Percentiles rank a stretch among this genome's conserved stretches.
phyloP scores from a whole-genome alignment of 2,329 filamentous ascomycete species.

The Gliomastix tumulicola region DNA sequence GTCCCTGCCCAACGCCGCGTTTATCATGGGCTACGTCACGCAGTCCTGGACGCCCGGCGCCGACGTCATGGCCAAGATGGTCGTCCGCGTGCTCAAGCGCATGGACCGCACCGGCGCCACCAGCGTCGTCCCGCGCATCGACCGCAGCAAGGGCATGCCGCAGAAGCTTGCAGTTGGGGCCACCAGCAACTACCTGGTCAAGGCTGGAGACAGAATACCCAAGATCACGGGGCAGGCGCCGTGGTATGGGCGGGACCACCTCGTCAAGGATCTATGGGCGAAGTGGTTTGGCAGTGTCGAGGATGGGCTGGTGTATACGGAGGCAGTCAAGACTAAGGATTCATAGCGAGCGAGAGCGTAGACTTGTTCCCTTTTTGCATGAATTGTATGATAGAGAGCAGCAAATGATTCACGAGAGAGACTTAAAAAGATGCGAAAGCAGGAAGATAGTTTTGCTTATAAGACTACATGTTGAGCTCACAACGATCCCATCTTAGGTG shows the following conservation, averaged over 20 bases:
- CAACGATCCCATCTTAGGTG: too few relatives aligned
- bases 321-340: neutral
- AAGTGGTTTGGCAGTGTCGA: slow-evolving; percentile 20
- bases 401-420: too few relatives aligned
- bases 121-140: slow-evolving; percentile 36
- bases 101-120: slow-evolving; percentile 41
- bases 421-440: too few relatives aligned
- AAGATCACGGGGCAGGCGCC: slow-evolving; percentile 23
- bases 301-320: slow-evolving; percentile 21
- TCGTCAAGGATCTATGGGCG: slow-evolving; percentile 19
- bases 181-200: slow-evolving; percentile 25
- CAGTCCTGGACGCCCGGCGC: slow-evolving; percentile 58
- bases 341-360: neutral
- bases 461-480: too few relatives aligned
- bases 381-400: too few relatives aligned
- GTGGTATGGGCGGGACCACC: slow-evolving; percentile 25
- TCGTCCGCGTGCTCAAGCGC: slow-evolving; percentile 32
- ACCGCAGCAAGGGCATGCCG: slow-evolving; percentile 13
- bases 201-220: slow-evolving; percentile 24
- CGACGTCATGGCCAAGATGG: slow-evolving; percentile 30
- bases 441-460: too few relatives aligned
- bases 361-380: too few relatives aligned
- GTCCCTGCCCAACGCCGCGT: slow-evolving; percentile 51
- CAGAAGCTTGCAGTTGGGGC: slow-evolving; percentile 15
- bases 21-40: slow-evolving; percentile 57